phyloP scores from a whole-genome alignment of 2,329 filamentous ascomycete genomes.

The Colletotrichum scovillei region DNA sequence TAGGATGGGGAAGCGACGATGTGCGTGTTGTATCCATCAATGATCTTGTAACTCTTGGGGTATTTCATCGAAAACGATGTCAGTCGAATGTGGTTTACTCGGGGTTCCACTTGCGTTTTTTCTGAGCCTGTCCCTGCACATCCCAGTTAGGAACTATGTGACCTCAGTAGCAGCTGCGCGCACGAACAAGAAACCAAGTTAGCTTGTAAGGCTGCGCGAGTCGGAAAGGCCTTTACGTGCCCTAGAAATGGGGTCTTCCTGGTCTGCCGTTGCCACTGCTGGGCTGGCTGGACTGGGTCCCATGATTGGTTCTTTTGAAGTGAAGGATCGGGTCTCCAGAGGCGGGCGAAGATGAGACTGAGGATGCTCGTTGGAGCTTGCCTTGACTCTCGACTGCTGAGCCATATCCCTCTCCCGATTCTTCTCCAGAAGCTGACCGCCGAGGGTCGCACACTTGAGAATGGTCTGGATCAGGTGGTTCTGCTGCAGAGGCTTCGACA shows the following conservation, averaged over 20 bases:
- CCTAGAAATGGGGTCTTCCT: slow-evolving; percentile 67
- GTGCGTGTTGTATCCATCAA: slow-evolving; percentile 16
- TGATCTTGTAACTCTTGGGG: slow-evolving; percentile 28
- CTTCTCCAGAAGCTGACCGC: slow-evolving; percentile 84
- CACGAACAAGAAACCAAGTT: slow-evolving; percentile 43
- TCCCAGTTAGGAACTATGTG: slow-evolving; percentile 38
- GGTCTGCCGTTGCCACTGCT: slow-evolving; percentile 67
- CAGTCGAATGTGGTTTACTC: slow-evolving; percentile 30
- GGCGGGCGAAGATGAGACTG: slow-evolving; percentile 52
- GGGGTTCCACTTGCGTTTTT: slow-evolving; percentile 38
- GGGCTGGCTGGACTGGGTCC: slow-evolving; percentile 71
- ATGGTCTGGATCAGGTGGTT: slow-evolving; percentile 99
- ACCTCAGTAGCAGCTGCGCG: slow-evolving; percentile 35
- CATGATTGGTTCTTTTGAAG: slow-evolving; percentile 71
- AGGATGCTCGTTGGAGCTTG: slow-evolving; percentile 51
- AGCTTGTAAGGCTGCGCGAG: slow-evolving; percentile 52
- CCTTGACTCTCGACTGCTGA: slow-evolving; percentile 61
- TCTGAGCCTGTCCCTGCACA: slow-evolving; percentile 38
- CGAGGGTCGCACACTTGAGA: slow-evolving; percentile 93
- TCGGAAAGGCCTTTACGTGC: slow-evolving; percentile 58
- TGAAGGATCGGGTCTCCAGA: slow-evolving; percentile 72
- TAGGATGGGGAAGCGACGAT: background rate
- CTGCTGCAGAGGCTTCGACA: slow-evolving; percentile 96
- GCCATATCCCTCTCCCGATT: slow-evolving; percentile 71
- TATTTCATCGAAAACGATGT: slow-evolving; percentile 33